These are phyloP conservation scores for Fraxinus floribunda DNA, from an alignment of 305 asterid species.

Conservation along the genomic window DNA sequence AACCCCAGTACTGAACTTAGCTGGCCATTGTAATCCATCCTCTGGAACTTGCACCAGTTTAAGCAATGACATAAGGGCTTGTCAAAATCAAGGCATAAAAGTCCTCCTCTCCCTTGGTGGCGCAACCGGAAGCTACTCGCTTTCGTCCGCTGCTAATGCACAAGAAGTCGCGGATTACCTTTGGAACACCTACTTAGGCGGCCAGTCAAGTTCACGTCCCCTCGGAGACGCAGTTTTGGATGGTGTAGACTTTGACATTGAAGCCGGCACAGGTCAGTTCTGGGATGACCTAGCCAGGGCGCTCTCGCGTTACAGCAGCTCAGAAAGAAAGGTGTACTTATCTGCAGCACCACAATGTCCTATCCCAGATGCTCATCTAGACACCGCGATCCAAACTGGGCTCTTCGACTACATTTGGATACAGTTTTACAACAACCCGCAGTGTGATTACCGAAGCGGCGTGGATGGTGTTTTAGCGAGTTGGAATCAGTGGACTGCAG, in stretches of 20 bases:
- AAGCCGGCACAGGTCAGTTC: conserved; percentile 22
- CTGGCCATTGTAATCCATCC: conserved; percentile 44
- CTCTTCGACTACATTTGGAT: conserved; percentile 42
- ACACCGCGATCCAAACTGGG: conserved; percentile 30
- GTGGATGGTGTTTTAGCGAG: conserved; percentile 19
- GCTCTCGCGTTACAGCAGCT: conserved; percentile 25
- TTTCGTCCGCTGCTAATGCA: conserved; percentile 36
- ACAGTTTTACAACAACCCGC: conserved; percentile 37
- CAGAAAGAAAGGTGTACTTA: conserved; percentile 29
- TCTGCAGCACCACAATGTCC: conserved; percentile 47
- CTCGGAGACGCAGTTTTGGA: conserved; percentile 40
- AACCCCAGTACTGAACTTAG: conserved; percentile 45
- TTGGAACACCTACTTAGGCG: conserved; percentile 47
- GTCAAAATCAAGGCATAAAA: conserved; percentile 32
- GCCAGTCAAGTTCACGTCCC: conserved; percentile 32
- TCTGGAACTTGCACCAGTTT: conserved; percentile 24
- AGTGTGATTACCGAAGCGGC: conserved; percentile 25
- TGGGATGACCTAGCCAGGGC: conserved; percentile 39
- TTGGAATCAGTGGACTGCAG: conserved; percentile 39
- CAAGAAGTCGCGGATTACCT: conserved; percentile 35
- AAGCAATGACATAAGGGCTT: conserved; percentile 29
- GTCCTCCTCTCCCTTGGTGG: conserved; percentile 44
- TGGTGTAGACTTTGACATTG: conserved; percentile 45
- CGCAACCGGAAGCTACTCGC: conserved; percentile 23
- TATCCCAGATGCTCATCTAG: conserved; percentile 30